Evolutionary conservation across 176 grass and related monocot genomes (phyloP), one percentile per base, ranked within the genome.

Genomic region (Guadua angustifolia): DNA sequence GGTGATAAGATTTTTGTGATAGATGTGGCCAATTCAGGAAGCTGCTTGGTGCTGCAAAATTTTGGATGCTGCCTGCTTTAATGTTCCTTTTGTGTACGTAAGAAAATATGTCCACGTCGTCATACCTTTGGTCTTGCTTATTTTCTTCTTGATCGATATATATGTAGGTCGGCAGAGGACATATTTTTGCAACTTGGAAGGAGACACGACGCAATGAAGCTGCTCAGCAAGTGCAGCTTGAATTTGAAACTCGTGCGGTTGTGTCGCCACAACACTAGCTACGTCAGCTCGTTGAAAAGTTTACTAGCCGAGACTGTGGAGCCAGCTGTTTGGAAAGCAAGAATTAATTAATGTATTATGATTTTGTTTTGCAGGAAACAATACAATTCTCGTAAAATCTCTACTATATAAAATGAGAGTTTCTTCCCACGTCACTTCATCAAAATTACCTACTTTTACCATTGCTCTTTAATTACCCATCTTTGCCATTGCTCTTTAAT

Each of bases 11-110:
- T 3, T 36, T 59, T 69, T 52, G 22, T 60, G 69, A 67, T 74
- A 7, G 85, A 89, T 66, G 73, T 55, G 59, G 25, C 79, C 79
- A 78, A 57, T 45, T 43, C 11, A 83, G 79, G 88, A 90, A 90
- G 84, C 59, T 90, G 88, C 84, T 86, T 74, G 59, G 88, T 21
- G 40, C 7, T 78, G 73, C 57, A 59, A 21, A 25, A 14, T 18
- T 75, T 70, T 85, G 70, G 77, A 86, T 24, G 9, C 62, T 81
- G 9, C 62, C 62, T 81, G 9, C 62, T 81, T 66, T 68, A 32
- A 46, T 79, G 61, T n/a, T 38, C 26, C 29, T 42, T 55, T 77
- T 73, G 10, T 59, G 73, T n/a, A n/a, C n/a, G n/a, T 16, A 74
- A 42, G 74, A 32, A 81, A 73, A 71, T 24, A 75, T 35, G 79